These are phyloP conservation scores for Monosporascus sp. DNA, from an alignment of 2,329 filamentous ascomycete species.

Conservation along the genomic window DNA sequence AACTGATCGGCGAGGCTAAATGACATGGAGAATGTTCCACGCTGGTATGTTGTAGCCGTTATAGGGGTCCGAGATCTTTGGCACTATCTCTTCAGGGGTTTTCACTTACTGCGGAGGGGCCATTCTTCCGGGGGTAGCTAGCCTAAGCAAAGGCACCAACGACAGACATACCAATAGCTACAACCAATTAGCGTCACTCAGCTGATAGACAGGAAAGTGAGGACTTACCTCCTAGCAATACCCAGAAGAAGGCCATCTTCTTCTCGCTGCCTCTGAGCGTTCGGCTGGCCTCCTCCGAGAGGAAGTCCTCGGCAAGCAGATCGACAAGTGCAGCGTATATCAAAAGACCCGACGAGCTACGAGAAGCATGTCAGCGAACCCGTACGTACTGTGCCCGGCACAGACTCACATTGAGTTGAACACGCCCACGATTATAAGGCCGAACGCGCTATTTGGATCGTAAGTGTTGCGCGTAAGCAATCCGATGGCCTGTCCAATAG, in stretches of 20 bases:
- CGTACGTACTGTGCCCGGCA: too few species aligned
- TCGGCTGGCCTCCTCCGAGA: slow-evolving; percentile 51
- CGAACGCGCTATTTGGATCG: slow-evolving; percentile 59
- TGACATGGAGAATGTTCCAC: background rate
- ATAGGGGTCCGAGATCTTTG: background rate
- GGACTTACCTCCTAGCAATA: slow-evolving; percentile 45
- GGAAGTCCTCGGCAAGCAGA: slow-evolving; percentile 60
- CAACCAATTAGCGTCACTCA: slow-evolving; percentile 5
- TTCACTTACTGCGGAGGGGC: background rate
- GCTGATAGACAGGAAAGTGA: background rate
- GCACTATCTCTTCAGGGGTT: background rate
- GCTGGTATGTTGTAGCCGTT: background rate
- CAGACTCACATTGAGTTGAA: slow-evolving; percentile 60
- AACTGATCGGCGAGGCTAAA: background rate
- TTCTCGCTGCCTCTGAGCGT: slow-evolving; percentile 48
- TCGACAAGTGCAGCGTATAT: slow-evolving; percentile 61
- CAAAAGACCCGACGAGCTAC: slow-evolving; percentile 53
- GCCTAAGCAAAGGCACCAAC: slow-evolving; percentile 41
- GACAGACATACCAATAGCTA: slow-evolving; percentile 42
- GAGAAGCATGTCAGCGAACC: background rate
- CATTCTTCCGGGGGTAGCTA: background rate
- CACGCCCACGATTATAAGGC: slow-evolving; percentile 58
- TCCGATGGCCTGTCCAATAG: slow-evolving; percentile 61
- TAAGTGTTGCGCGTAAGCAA: slow-evolving; percentile 52
- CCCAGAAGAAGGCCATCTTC: slow-evolving; percentile 46